Evolutionary conservation across 2,329 filamentous ascomycete genomes (phyloP), one percentile per base, ranked within the genome.

Genomic region (Trichoderma gracile): DNA sequence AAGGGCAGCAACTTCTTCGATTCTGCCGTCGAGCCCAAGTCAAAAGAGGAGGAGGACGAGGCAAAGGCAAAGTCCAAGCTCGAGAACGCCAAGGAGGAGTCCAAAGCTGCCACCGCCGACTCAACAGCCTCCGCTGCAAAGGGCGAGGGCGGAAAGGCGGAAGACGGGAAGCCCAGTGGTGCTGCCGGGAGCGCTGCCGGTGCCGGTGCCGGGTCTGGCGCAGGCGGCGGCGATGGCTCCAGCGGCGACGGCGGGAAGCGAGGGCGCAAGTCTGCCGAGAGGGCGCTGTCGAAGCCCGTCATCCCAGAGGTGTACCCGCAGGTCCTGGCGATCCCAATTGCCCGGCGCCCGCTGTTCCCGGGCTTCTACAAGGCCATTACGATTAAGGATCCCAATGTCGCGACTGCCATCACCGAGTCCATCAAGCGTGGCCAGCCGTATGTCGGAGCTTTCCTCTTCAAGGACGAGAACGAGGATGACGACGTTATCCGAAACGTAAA

Each of bases 341-440:
- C 92, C 30, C 93, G 96, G 76, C 86, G 95, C 60, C 95, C 95
- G 12, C 81, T 99, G 14, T 99, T 98, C 78, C 95, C 95, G 1
- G 95, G 95, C 1, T 99, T 98, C 78, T 99, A 99, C 81, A 99
- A 99, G 79, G 94, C 95, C 10, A 95, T 99, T 70, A 99, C 94
- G 3, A 96, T 99, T 70, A 89, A 92, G 74, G 93, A 99, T 73
- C 91, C 91, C 19, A 91, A 95, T 71, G 95, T 99, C 42, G 90
- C 93, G 15, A 88, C 89, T 45, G 95, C 95, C 23, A 96, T 99
- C 69, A 90, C 93, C 65, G 96, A 99, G 74, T 95, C 97, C 84
- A 92, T 98, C 75, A 97, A 96, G 82, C 86, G 94, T 59, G 95
- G 95, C 0, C 96, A 99, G 77, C 96, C 94, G 25, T 99, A 99